Conservation (phyloP, 1,284 basidiomycete genomes). For the Tylopilus sp. region DNA sequence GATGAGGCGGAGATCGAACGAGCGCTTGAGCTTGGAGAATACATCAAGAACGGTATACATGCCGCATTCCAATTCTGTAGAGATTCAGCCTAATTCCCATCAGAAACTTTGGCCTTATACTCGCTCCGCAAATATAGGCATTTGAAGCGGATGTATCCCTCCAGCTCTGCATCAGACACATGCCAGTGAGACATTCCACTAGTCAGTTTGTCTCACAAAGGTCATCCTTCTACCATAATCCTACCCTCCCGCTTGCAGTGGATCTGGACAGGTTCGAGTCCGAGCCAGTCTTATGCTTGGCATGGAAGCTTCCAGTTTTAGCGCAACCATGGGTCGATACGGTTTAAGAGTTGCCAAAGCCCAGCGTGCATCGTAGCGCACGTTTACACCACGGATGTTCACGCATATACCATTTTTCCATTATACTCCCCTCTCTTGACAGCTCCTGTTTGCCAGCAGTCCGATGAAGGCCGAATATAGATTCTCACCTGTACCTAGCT, state of each 20-base stretch:
- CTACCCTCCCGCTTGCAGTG: background rate
- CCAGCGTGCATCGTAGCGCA: background rate
- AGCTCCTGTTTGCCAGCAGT: background rate
- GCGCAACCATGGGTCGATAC: background rate
- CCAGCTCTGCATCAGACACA: slow-evolving; percentile 19
- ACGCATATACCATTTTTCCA: background rate
- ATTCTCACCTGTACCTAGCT: background rate
- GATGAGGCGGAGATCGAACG: slow-evolving; percentile 82
- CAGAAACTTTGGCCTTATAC: slow-evolving; percentile 90
- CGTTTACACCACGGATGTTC: background rate
- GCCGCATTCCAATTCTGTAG: slow-evolving; percentile 31
- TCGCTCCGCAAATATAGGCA: slow-evolving; percentile 90
- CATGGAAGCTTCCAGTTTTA: background rate
- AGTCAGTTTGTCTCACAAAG: background rate
- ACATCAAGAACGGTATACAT: slow-evolving; percentile 86
- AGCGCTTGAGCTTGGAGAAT: slow-evolving; percentile 84
- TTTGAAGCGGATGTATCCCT: slow-evolving; percentile 79
- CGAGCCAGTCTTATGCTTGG: background rate
- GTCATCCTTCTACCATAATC: background rate
- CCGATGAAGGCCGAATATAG: background rate
- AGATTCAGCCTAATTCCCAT: slow-evolving; percentile 8
- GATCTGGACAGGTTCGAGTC: background rate
- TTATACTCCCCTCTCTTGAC: background rate
- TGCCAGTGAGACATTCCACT: background rate
- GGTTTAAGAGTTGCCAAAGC: too few relatives aligned